Evolutionary conservation across 2,329 filamentous ascomycete species (phyloP), one percentile per base, ranked within the genome.

Genomic region (Ophiostoma ips): DNA sequence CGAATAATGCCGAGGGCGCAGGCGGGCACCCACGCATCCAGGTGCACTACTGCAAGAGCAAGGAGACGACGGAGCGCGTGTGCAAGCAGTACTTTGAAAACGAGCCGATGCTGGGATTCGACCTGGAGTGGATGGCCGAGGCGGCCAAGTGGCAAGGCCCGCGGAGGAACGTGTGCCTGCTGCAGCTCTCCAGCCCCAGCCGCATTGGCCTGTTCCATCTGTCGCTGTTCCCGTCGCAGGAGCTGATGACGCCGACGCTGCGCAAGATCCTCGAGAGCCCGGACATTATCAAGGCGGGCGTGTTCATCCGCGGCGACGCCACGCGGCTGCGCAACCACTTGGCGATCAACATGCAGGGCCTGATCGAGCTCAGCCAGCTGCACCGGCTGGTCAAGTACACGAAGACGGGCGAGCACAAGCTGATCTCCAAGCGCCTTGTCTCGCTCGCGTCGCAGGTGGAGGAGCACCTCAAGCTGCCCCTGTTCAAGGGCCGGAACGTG

Each of bases 131-230:
- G 89, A 72, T 78, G 48, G 56, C 69, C 1, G 68, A 73, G 6
- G 71, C 77, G 0, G 67, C 61, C 6, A 69, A 62, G 18, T 58
- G 55, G 8, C 62, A 71, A 2, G 69, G 71, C 3, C 66, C 80
- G 4, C 82, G 84, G 55, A 70, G 74, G 48, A 87, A 88, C 53
- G 76, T 94, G 7, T 89, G 85, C 0, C 65, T 95, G 35, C 82
- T 95, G 40, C 90, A 95, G 63, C 64, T 95, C 19, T 87, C 89
- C 1, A 84, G 79, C 53, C 76, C 84, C 40, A 77, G 82, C 54
- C 82, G 79, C 13, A 82, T 95, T 46, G 87, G 74, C 0, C 72
- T 95, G 0, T 89, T 95, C 57, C 90, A 95, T 57, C 64, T 95
- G 48, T 83, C 87, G 3, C 58, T 81, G 2, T 86, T 78, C 57